phyloP scores from a whole-genome alignment of 139 green algal species.

The Raphidocelis subcapitata region DNA sequence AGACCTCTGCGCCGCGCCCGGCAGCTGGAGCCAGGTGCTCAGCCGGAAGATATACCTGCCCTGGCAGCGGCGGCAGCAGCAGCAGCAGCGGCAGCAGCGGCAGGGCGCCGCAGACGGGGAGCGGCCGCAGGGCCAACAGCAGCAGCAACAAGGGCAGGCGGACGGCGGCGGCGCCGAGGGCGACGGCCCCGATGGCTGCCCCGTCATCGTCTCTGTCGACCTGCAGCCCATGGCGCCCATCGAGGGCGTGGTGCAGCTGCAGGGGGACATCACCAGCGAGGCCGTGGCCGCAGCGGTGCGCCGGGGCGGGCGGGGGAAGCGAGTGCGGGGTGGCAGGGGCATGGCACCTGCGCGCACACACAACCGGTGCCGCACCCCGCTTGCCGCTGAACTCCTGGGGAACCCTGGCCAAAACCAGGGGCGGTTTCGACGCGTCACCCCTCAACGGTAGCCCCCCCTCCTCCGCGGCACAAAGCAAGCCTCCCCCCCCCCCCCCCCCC shows the following conservation, averaged over 20 bases:
- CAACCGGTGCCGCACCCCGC: no score
- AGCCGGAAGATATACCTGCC: constrained; percentile 90
- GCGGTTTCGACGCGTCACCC: no score
- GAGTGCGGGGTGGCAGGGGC: constrained; percentile 33
- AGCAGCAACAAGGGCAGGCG: background rate
- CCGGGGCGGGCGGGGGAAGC: background rate
- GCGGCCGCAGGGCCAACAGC: background rate
- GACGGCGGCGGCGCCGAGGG: no score
- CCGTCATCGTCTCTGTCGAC: constrained; percentile 92
- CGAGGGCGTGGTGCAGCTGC: constrained; percentile 92
- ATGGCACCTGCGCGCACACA: constrained; percentile 68
- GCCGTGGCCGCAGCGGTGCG: constrained; percentile 30
- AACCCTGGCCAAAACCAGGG: no score
- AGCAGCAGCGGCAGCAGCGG: no score
- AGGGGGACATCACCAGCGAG: constrained; percentile 92
- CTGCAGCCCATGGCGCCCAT: constrained; percentile 98
- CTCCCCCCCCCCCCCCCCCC: no score
- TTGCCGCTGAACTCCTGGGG: no score
- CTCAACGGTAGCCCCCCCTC: no score
- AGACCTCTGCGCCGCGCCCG: constrained; percentile 96
- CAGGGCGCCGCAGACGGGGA: no score
- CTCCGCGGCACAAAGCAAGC: no score
- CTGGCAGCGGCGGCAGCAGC: constrained; percentile 35
- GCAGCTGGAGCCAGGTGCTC: constrained; percentile 95
- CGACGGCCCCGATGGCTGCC: no score